Percentiles rank a stretch among this genome's conserved stretches.
Evolutionary conservation across 805 yeast genomes (phyloP).

Genomic region (Wickerhamomyces kurtzmanii): DNA sequence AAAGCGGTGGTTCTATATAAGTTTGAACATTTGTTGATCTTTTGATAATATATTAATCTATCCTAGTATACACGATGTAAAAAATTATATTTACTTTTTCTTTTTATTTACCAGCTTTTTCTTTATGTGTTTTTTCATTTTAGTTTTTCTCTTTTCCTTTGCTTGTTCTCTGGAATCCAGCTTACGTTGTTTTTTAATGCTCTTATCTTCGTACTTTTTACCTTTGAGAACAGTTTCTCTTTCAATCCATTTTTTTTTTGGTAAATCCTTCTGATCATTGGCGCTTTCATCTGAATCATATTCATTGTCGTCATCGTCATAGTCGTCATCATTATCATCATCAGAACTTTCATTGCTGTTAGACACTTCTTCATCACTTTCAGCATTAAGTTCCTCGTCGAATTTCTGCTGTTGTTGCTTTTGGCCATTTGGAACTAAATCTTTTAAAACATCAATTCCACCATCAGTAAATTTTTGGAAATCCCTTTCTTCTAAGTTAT

Average conservation of each 20-base stretch:
- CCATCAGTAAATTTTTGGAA: slow-evolving; percentile 73
- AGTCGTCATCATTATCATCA: slow-evolving; percentile 17
- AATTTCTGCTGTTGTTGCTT: slow-evolving; percentile 20
- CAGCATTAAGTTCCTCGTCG: slow-evolving; percentile 12
- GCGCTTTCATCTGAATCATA: slow-evolving; percentile 22
- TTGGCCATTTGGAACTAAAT: slow-evolving; percentile 39
- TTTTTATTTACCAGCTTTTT: slow-evolving; percentile 55
- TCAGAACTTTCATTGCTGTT: slow-evolving; percentile 14
- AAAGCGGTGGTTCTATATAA: slow-evolving; percentile 39
- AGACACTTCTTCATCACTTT: slow-evolving; percentile 6
- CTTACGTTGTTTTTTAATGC: slow-evolving; percentile 65
- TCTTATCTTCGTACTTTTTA: slow-evolving; percentile 73
- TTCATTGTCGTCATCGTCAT: slow-evolving; percentile 16
- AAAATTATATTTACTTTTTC: not conserved
- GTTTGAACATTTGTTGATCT: not conserved
- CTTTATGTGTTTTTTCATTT: slow-evolving; percentile 76
- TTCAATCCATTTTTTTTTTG: slow-evolving; percentile 35
- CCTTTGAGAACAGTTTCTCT: slow-evolving; percentile 39
- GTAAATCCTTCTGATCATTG: slow-evolving; percentile 23
- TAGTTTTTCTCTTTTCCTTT: slow-evolving; percentile 69
- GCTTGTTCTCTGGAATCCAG: slow-evolving; percentile 68
- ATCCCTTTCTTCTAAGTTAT: slow-evolving; percentile 85
- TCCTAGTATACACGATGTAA: not conserved
- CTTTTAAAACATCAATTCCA: slow-evolving; percentile 67
- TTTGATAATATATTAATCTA: not conserved